A percentile compares a stretch with the other conserved stretches of the same genome.
These are phyloP conservation scores for Stropharia rugosoannulata DNA, from an alignment of 768 basidiomycete genomes.

Conservation along the genomic window DNA sequence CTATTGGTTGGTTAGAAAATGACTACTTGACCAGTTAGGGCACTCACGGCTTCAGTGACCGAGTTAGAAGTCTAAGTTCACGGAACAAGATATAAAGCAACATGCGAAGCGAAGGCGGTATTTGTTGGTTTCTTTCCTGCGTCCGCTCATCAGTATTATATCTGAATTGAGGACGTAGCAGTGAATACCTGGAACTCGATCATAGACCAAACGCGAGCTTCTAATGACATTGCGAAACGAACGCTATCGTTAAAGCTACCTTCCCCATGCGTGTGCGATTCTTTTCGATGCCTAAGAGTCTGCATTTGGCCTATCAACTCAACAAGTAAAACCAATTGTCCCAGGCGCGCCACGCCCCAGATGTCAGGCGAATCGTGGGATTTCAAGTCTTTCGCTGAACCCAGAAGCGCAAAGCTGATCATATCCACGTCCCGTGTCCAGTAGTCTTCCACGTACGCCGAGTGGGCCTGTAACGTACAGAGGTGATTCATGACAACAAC, in stretches of 20 bases:
- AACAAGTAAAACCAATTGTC: conserved; percentile 59
- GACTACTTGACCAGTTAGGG: neutral
- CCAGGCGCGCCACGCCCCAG: conserved; percentile 55
- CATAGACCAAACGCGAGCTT: conserved; percentile 52
- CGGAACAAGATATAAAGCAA: conserved; percentile 61
- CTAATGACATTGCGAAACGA: conserved; percentile 55
- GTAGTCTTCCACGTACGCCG: conserved; percentile 56
- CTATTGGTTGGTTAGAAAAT: conserved; percentile 22
- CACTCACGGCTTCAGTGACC: conserved; percentile 62
- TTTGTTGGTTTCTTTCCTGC: conserved; percentile 51
- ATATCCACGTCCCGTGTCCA: conserved; percentile 75
- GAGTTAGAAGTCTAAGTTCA: conserved; percentile 61
- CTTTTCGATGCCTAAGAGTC: conserved; percentile 38
- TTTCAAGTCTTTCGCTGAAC: conserved; percentile 36
- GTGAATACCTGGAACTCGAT: conserved; percentile 54
- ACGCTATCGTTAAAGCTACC: conserved; percentile 26
- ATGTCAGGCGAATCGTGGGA: conserved; percentile 13
- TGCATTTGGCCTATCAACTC: conserved; percentile 61
- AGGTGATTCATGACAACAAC: conserved; percentile 59
- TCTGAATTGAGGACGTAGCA: neutral
- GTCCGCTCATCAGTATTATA: neutral
- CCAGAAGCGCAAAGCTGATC: conserved; percentile 69
- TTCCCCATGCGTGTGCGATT: conserved; percentile 31
- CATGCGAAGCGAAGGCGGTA: conserved; percentile 59
- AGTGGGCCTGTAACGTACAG: conserved; percentile 48